These are phyloP conservation scores for Eragrostis nindensis DNA, from an alignment of 176 grass and related monocot species.

Conservation along the genomic window DNA sequence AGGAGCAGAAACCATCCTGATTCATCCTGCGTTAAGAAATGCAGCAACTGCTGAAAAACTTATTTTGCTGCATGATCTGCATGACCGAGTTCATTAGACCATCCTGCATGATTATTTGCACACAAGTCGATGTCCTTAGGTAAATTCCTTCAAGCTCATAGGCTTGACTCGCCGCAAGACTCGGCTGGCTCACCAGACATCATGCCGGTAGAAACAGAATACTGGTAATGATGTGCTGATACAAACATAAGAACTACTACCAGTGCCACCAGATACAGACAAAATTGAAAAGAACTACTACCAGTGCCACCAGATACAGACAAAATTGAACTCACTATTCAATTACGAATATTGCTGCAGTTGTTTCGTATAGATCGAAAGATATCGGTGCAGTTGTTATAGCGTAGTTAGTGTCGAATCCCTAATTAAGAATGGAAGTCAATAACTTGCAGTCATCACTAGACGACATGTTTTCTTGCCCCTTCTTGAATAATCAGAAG, in stretches of 20 bases:
- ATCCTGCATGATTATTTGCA: slow-evolving; percentile 13
- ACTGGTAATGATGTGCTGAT: background rate
- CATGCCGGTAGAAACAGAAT: background rate
- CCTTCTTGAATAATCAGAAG: background rate
- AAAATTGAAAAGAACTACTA: too few species aligned
- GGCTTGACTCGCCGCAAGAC: background rate
- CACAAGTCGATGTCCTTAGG: background rate
- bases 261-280: background rate
- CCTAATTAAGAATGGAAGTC: background rate
- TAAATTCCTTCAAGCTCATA: background rate
- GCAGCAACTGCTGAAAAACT: background rate
- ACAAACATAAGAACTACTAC: slow-evolving; percentile 16
- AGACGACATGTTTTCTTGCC: slow-evolving; percentile 6
- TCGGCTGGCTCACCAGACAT: background rate
- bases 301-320: background rate
- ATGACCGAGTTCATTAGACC: background rate
- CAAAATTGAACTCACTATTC: background rate
- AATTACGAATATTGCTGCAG: background rate
- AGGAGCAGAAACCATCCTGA: too few species aligned
- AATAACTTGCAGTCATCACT: background rate
- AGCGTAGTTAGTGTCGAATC: background rate
- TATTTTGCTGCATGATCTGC: background rate
- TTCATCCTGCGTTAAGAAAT: too few species aligned
- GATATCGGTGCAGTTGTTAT: background rate
- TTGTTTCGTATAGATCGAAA: slow-evolving; percentile 7